Evolutionary conservation across 805 yeast species (phyloP), one percentile per base, ranked within the genome.

Genomic region (Geotrichum ghanense): DNA sequence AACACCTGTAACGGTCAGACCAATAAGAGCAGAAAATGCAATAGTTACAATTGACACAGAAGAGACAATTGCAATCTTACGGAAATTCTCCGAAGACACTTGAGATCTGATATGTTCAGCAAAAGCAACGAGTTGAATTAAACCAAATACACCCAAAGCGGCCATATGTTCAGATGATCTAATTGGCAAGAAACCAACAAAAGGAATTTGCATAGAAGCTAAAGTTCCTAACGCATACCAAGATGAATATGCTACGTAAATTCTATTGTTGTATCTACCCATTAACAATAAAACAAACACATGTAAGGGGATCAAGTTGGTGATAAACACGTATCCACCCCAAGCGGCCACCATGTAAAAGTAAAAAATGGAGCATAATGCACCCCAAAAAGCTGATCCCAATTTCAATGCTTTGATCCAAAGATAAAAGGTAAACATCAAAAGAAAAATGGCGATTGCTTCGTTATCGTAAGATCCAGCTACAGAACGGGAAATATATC

Each of bases 381-480:
- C 72, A 9, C 87, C 92, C 72, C 80, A 86, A 54, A 85, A 74
- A 16, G 89, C 79, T 1, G 95, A 85, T 41, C 99, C 99, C 37
- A 83, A 71, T 65, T 90, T 90, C 65, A 86, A 76, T 9, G 96
- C 82, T 68, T 88, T 89, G 66, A 92, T 83, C 99, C 99, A 92
- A 50, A 87, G 74, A 72, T 79, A 89, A 65, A 94, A 92, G 3
- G 98, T 86, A 27, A 89, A 83, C 97, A 94, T 87, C 55, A 92
- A 73, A 56, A 92, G 71, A 10, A 97, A 89, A 64, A 92, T 92
- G 42, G 99, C 97, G 66, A 92, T 92, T 45, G 98, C 98, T 70
- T 92, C 99, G 65, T 92, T 92, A 72, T 92, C 99, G 62, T 94
- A 92, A n/a, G 96, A 85, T 26, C 99, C 99, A 12, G 98, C 98